phyloP scores from a whole-genome alignment of 306 rosid species.

The Canavalia ensiformis region DNA sequence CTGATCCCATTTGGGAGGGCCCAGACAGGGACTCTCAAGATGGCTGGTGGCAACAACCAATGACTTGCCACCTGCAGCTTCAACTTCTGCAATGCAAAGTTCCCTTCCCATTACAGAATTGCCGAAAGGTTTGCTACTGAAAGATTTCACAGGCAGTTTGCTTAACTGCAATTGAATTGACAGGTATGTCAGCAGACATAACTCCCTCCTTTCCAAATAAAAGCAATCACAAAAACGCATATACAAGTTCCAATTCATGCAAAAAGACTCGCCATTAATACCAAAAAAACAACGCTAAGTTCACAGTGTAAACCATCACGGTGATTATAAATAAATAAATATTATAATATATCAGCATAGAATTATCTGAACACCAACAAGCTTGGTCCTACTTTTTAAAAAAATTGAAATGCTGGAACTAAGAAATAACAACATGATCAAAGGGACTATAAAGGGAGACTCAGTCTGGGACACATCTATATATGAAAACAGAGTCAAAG shows the following conservation, averaged over 20 bases:
- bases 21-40: conserved; percentile 94
- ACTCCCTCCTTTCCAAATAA: conserved; percentile 13
- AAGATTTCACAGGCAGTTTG: conserved; percentile 79
- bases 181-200: conserved; percentile 8
- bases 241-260: neutral
- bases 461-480: neutral
- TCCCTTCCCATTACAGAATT: conserved; percentile 91
- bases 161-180: conserved; percentile 66
- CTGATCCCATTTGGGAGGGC: conserved; percentile 92
- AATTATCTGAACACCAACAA: conserved; percentile 22
- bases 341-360: neutral
- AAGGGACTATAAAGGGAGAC: neutral
- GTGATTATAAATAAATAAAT: conserved; percentile 1
- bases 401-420: neutral
- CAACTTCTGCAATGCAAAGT: conserved; percentile 83
- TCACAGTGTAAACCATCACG: neutral
- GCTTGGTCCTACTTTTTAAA: conserved; percentile 1
- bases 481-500: neutral
- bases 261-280: conserved; percentile 13
- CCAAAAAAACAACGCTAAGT: neutral
- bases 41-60: conserved; percentile 90
- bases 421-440: neutral
- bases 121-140: conserved; percentile 65
- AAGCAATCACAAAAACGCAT: neutral
- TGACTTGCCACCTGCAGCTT: conserved; percentile 57